Evolutionary conservation across 257 asterid species (phyloP), one percentile per base, ranked within the genome.

Genomic region (Nicotiana noctiflora): DNA sequence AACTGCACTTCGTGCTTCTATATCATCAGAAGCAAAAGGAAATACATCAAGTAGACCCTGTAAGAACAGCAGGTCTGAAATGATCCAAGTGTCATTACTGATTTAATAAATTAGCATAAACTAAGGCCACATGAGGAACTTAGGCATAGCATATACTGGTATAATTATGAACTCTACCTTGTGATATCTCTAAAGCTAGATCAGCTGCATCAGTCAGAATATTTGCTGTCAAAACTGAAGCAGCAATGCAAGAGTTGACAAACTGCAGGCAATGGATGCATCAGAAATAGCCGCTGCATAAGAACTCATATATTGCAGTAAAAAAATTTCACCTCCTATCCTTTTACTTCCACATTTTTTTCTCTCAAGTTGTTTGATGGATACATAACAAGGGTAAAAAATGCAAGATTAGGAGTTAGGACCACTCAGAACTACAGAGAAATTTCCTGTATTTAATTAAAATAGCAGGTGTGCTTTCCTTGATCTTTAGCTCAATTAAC

Each of bases 221-320:
- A 86, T 95, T 95, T 80, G 98, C 95, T 56, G 89, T 80, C 88
- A 93, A 81, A 74, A 92, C 93, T 31, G 95, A 89, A 81, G 97
- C 94, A 87, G 97, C 88, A 61, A 93, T 89, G 78, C 97, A 95
- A 76, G 97, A 90, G 85, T 89, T 87, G 79, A 94, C 87, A 83
- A 93, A 86, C 99, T 95, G 90, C 85, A 88, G 75, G 83, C 81
- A 34, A 51, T 40, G 61, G 67, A 17, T 80, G 49, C 31, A 75
- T 63, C 52, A 53, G 67, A 37, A 59, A 66, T 51, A 46, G 15
- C 79, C 37, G 51, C 62, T 14, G 23, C 44, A 46, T 25, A 74
- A 49, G 44, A 29, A 74, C 40, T 15, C 61, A 74, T 46, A 14
- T 49, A 49, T 15, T 74, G 61, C 61, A 23, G 23, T 74, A 15